Percentiles rank a stretch among this genome's conserved stretches.
Evolutionary conservation across 345 rosid genomes (phyloP).

Genomic region (Eucalyptus sp.): DNA sequence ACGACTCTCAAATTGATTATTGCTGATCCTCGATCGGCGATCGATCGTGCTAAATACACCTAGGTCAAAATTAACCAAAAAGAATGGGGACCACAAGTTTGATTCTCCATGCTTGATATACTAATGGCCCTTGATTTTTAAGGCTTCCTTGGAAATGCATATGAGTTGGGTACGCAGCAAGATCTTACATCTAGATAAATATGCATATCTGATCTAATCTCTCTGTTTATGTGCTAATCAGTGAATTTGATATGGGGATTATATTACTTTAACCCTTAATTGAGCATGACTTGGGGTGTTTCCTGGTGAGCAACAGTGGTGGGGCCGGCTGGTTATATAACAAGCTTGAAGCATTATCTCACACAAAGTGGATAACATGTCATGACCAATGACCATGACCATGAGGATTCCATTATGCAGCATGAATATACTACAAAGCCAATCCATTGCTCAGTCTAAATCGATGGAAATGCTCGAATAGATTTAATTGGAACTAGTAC

Average conservation of each 20-base stretch:
- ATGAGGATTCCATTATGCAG: neutral
- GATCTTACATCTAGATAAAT: neutral
- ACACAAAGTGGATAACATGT: neutral
- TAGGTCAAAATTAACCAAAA: neutral
- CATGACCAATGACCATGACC: slow-evolving; percentile 1
- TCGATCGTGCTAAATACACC: neutral
- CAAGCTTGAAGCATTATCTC: neutral
- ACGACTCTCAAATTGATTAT: neutral
- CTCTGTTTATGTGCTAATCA: neutral
- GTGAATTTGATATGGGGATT: neutral
- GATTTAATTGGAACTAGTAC: neutral
- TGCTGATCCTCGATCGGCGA: fast-evolving
- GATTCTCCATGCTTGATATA: neutral
- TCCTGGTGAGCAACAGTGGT: slow-evolving; percentile 16
- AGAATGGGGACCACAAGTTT: neutral
- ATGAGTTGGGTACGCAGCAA: neutral
- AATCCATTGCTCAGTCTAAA: neutral
- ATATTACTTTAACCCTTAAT: neutral
- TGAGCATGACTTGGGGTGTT: neutral
- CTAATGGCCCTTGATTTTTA: neutral
- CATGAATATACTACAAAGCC: neutral
- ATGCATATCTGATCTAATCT: neutral
- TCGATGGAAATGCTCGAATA: neutral
- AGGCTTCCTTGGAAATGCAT: neutral
- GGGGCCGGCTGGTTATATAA: slow-evolving; percentile 6